Percentiles rank a stretch among this genome's conserved stretches.
These are phyloP conservation scores for Aspergillus uvarum DNA, from an alignment of 2,329 filamentous ascomycete genomes.

Conservation along the genomic window DNA sequence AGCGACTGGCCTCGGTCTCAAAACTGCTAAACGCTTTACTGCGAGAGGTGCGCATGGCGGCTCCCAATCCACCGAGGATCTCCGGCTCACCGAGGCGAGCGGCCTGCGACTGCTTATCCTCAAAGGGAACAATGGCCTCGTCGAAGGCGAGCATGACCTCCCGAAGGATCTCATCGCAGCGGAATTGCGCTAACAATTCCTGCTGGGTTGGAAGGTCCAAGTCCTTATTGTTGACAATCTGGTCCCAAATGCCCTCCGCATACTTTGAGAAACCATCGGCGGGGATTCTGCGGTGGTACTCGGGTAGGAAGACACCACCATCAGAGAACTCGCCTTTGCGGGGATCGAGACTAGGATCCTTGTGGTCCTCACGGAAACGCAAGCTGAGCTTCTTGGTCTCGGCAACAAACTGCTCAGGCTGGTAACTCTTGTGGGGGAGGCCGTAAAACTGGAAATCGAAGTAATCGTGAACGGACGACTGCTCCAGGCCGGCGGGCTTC, in stretches of 20 bases:
- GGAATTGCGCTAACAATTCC: conserved; percentile 92
- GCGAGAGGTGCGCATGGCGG: conserved; percentile 69
- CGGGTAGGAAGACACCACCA: conserved; percentile 82
- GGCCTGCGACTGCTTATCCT: conserved; percentile 78
- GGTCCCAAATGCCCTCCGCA: conserved; percentile 92
- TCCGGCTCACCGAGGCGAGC: conserved; percentile 69
- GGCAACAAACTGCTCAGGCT: conserved; percentile 82
- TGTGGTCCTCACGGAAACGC: conserved; percentile 79
- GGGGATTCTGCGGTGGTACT: conserved; percentile 93
- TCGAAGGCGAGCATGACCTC: conserved; percentile 87
- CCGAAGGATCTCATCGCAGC: conserved; percentile 92
- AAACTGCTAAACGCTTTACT: conserved; percentile 77
- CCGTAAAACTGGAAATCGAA: conserved; percentile 98
- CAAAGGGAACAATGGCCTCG: conserved; percentile 73
- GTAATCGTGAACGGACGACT: conserved; percentile 89
- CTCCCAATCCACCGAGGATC: conserved; percentile 73
- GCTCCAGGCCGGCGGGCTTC: conserved; percentile 85
- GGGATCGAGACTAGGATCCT: conserved; percentile 62
- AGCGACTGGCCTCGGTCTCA: conserved; percentile 84
- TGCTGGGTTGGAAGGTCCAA: conserved; percentile 95
- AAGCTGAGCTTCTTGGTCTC: conserved; percentile 78
- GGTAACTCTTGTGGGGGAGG: conserved; percentile 92
- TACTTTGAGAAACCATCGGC: conserved; percentile 96
- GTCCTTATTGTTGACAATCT: conserved; percentile 98
- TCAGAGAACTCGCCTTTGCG: conserved; percentile 68